phyloP scores from a whole-genome alignment of 192 early-diverging fungal species.

The Podila minutissima region DNA sequence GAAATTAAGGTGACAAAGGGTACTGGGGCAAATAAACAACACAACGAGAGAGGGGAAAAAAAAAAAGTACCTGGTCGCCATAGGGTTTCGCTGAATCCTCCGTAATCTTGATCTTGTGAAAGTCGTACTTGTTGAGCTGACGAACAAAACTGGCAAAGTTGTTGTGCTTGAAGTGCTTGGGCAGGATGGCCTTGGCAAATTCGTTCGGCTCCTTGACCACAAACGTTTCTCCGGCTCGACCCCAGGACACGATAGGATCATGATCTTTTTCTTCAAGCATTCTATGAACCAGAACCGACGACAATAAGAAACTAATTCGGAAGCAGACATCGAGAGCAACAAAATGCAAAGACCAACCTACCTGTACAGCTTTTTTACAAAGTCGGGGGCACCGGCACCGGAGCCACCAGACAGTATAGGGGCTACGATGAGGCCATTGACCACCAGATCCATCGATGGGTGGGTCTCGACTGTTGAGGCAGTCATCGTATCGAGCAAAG shows the following conservation, averaged over 20 bases:
- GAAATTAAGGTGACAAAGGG: conserved; percentile 6
- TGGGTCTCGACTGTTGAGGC: conserved; percentile 5
- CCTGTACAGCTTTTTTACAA: conserved; percentile 71
- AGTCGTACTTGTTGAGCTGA: conserved; percentile 74
- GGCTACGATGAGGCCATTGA: neutral
- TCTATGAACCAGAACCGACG: conserved; percentile 35
- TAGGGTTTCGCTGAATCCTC: conserved; percentile 47
- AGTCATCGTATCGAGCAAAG: conserved; percentile 15
- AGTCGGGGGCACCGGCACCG: conserved; percentile 63
- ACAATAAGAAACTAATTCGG: too few species aligned
- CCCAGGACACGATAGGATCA: conserved; percentile 70
- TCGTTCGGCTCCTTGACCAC: conserved; percentile 75
- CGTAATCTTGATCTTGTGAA: conserved; percentile 67
- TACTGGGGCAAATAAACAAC: conserved; percentile 3
- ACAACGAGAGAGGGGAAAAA: neutral
- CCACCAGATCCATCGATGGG: neutral
- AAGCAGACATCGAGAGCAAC: neutral
- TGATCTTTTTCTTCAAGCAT: conserved; percentile 78
- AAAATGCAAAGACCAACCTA: conserved; percentile 17
- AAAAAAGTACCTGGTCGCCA: conserved; percentile 50
- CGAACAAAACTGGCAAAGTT: conserved; percentile 64
- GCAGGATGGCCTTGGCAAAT: conserved; percentile 63
- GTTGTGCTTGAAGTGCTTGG: conserved; percentile 67
- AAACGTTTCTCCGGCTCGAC: conserved; percentile 69
- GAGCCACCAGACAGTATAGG: neutral